Percentiles rank a stretch among this genome's conserved stretches.
These are phyloP conservation scores for Chaetomium fimeti DNA, from an alignment of 495 filamentous ascomycete species.

Conservation along the genomic window DNA sequence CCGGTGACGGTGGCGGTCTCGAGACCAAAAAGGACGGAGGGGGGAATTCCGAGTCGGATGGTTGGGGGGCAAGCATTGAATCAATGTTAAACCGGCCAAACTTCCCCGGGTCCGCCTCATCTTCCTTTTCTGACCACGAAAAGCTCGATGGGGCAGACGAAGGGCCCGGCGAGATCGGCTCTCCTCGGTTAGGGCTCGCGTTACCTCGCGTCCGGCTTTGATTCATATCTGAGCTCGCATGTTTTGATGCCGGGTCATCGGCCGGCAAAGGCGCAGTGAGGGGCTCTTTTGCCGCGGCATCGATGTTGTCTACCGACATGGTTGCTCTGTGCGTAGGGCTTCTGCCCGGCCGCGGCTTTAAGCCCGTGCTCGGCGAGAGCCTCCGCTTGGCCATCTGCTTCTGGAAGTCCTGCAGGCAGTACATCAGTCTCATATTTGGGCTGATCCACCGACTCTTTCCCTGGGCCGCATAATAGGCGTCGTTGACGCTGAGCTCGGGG, in stretches of 20 bases:
- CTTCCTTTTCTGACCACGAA: constrained; percentile 50
- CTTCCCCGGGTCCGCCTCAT: constrained; percentile 40
- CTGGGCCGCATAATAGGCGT: constrained; percentile 90
- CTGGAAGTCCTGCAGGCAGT: constrained; percentile 92
- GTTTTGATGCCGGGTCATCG: constrained; percentile 36
- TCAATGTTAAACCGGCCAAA: constrained; percentile 44
- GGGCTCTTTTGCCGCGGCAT: constrained; percentile 45
- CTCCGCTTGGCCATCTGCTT: constrained; percentile 59
- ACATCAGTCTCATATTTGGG: constrained; percentile 97
- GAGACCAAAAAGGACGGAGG: constrained; percentile 11
- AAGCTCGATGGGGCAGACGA: constrained; percentile 58
- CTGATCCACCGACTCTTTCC: constrained; percentile 90
- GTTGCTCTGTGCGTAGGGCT: constrained; percentile 53
- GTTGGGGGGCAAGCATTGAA: constrained; percentile 23
- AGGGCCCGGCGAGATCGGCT: constrained; percentile 54
- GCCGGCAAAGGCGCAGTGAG: constrained; percentile 52
- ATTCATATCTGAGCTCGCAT: constrained; percentile 31
- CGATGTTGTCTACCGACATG: constrained; percentile 52
- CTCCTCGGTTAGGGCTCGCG: constrained; percentile 43
- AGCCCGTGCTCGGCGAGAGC: constrained; percentile 40
- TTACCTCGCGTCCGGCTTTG: constrained; percentile 41
- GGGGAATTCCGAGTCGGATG: constrained; percentile 31
- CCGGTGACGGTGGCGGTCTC: constrained; percentile 34
- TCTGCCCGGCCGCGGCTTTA: constrained; percentile 48
- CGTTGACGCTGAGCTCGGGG: constrained; percentile 80